Conservation (phyloP, 1,139 yeast species). For the Nakaseomyces nivariensis region DNA sequence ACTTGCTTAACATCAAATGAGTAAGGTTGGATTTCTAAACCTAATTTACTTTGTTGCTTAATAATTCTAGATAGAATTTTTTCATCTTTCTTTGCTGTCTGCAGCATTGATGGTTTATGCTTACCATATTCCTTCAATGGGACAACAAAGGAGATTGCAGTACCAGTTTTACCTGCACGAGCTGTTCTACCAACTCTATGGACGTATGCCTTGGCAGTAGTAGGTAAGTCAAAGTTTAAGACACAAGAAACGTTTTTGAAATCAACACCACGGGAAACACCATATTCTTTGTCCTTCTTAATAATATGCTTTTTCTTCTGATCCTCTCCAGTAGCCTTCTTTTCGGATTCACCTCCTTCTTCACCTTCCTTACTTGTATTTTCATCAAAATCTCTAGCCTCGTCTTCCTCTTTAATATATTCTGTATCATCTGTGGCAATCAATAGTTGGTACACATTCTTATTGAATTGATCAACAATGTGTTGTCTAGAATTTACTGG, state of each 20-base stretch:
- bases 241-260: conserved; percentile 95
- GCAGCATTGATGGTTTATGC: conserved; percentile 69
- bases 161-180: conserved; percentile 92
- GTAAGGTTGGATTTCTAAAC: conserved; percentile 70
- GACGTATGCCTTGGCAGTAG: conserved; percentile 79
- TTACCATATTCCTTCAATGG: conserved; percentile 78
- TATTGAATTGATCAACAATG: conserved; percentile 91
- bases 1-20: conserved; percentile 88
- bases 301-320: conserved; percentile 30
- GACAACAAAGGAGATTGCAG: conserved; percentile 87
- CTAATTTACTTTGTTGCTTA: conserved; percentile 64
- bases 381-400: conserved; percentile 26
- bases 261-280: conserved; percentile 96
- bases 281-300: conserved; percentile 64
- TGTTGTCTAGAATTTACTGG: conserved; percentile 91
- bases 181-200: conserved; percentile 98
- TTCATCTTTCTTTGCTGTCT: conserved; percentile 74
- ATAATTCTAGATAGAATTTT: conserved; percentile 69
- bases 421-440: conserved; percentile 93
- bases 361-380: conserved; percentile 10
- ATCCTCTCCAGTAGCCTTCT: conserved; percentile 8
- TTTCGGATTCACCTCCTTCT: conserved; percentile 12
- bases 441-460: conserved; percentile 72
- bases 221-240: conserved; percentile 87
- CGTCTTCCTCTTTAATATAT: conserved; percentile 44